Evolutionary conservation across 768 basidiomycete species (phyloP).

Genomic region (Pisolithus microcarpus): DNA sequence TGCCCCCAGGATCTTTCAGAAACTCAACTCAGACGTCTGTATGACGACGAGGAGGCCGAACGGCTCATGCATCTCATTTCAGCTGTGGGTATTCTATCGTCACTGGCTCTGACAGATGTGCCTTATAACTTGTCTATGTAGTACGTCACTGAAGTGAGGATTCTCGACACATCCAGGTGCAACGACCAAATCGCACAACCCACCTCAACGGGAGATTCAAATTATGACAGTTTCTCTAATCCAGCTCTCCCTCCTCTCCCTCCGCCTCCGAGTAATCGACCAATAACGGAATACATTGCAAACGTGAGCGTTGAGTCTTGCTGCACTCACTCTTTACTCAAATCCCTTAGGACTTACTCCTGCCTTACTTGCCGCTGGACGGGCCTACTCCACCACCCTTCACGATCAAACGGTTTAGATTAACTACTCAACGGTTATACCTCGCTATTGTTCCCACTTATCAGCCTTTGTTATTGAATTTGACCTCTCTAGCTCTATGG

Average conservation of each 20-base stretch:
- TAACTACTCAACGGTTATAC: slow-evolving; percentile 50
- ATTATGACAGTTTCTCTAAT: slow-evolving; percentile 2
- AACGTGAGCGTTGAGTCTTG: slow-evolving; percentile 14
- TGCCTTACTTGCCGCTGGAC: slow-evolving; percentile 41
- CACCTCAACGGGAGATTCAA: not conserved
- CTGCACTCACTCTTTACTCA: not conserved
- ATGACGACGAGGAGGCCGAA: slow-evolving; percentile 59
- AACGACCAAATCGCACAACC: slow-evolving; percentile 23
- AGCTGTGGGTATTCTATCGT: slow-evolving; percentile 34
- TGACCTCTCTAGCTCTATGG: slow-evolving; percentile 50
- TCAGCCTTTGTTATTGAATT: slow-evolving; percentile 32
- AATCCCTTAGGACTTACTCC: slow-evolving; percentile 30
- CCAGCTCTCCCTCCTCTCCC: not conserved
- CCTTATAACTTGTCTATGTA: slow-evolving; percentile 15
- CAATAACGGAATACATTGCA: slow-evolving; percentile 23
- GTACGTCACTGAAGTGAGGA: slow-evolving; percentile 55
- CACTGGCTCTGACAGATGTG: not conserved
- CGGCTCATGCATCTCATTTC: slow-evolving; percentile 57
- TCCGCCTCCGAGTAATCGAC: slow-evolving; percentile 8
- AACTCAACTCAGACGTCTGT: slow-evolving; percentile 47
- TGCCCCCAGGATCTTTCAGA: slow-evolving; percentile 37
- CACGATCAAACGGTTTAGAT: slow-evolving; percentile 44
- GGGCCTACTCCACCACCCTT: slow-evolving; percentile 39
- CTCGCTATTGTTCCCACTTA: slow-evolving; percentile 46
- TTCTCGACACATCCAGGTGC: slow-evolving; percentile 16